These are phyloP conservation scores for Verticillium klebahnii DNA, from an alignment of 2,329 filamentous ascomycete genomes.

Conservation along the genomic window DNA sequence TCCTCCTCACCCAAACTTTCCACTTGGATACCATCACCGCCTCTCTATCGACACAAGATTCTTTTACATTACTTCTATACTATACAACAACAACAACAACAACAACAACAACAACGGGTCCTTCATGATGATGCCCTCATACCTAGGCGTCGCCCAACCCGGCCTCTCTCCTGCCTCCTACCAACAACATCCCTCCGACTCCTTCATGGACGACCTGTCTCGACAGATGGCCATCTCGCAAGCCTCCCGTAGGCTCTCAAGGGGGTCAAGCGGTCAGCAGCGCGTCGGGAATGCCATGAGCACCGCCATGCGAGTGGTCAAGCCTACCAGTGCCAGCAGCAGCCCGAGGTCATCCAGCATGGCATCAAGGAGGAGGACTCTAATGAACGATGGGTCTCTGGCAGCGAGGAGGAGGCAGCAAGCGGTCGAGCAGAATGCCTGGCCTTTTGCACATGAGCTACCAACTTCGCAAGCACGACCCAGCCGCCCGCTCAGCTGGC, in stretches of 20 bases:
- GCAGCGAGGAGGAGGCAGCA: slow-evolving; percentile 40
- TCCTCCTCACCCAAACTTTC: neutral
- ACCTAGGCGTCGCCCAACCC: slow-evolving; percentile 25
- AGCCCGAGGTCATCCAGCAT: slow-evolving; percentile 55
- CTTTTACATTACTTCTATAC: neutral
- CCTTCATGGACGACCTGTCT: slow-evolving; percentile 45
- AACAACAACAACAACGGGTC: neutral
- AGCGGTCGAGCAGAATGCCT: slow-evolving; percentile 36
- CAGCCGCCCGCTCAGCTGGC: slow-evolving; percentile 69
- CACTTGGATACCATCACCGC: neutral
- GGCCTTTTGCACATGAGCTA: slow-evolving; percentile 21
- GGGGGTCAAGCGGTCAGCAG: slow-evolving; percentile 45
- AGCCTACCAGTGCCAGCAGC: slow-evolving; percentile 64
- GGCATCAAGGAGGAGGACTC: slow-evolving; percentile 49
- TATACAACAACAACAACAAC: neutral
- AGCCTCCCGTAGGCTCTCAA: slow-evolving; percentile 41
- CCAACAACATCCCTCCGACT: slow-evolving; percentile 26
- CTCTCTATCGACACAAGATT: neutral
- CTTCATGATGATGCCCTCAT: slow-evolving; percentile 27
- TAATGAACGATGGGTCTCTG: slow-evolving; percentile 46
- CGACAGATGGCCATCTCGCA: slow-evolving; percentile 46
- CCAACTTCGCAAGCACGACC: slow-evolving; percentile 30
- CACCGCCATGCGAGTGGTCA: slow-evolving; percentile 54
- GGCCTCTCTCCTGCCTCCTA: slow-evolving; percentile 26
- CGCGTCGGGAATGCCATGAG: slow-evolving; percentile 18